Conservation (phyloP, 257 asterid species). For the Henckelia pumila region DNA sequence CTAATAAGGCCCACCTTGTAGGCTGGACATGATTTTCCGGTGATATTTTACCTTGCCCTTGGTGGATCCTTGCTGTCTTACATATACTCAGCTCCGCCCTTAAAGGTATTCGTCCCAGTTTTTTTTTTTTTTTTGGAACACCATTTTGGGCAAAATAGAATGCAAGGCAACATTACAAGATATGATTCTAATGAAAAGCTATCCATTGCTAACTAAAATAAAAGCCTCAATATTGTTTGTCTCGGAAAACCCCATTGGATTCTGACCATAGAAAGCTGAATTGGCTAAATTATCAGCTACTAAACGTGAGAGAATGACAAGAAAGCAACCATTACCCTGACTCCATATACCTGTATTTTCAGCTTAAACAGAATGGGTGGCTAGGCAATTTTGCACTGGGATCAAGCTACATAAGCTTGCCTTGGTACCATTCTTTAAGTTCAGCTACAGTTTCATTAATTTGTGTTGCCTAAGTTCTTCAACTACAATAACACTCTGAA, state of each 20-base stretch:
- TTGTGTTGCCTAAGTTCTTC: background rate
- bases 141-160: background rate
- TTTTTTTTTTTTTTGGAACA: constrained; percentile 20
- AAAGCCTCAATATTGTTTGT: too few relatives aligned
- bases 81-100: constrained; percentile 97
- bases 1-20: constrained; percentile 34
- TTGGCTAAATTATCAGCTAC: background rate
- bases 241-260: background rate
- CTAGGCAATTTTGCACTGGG: constrained; percentile 96
- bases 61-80: constrained; percentile 97
- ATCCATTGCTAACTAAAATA: background rate
- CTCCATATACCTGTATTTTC: constrained; percentile 28
- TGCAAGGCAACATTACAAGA: background rate
- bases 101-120: constrained; percentile 52
- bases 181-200: background rate
- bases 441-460: background rate
- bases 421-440: constrained; percentile 51
- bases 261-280: too few relatives aligned
- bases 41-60: constrained; percentile 81
- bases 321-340: constrained; percentile 13
- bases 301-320: background rate
- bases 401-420: constrained; percentile 94
- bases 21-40: constrained; percentile 93
- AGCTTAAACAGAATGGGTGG: constrained; percentile 99
- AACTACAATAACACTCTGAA: background rate